Evolutionary conservation across 768 basidiomycete species (phyloP), one percentile per base, ranked within the genome.

Genomic region (Boletellus sp.): DNA sequence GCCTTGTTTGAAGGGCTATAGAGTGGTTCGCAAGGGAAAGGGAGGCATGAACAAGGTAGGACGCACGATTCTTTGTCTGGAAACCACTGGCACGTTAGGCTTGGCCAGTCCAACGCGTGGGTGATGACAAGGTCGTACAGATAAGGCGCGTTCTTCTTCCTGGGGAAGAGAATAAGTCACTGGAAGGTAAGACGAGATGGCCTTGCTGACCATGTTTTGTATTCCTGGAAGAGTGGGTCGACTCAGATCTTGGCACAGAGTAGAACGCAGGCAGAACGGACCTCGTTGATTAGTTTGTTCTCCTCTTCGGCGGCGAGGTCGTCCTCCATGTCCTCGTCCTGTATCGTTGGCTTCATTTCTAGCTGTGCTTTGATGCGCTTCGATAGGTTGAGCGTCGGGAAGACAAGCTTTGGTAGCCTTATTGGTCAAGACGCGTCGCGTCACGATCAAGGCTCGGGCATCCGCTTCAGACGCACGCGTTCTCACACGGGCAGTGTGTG

Each of bases 61-160:
- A 70, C 90, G 63, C 59, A 94, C 94, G 83, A 81, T 71, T 97
- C 91, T 69, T 84, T 87, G 76, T 99, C 96, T 0, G 96, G 96
- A 69, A 99, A 90, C 96, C 96, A 99, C 72, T 98, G 96, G 67
- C 91, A 94, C 5, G 96, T 99, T 63, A 99, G 67, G 62, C 87
- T 92, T 17, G 96, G 96, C 96, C 96, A 99, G 70, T 96, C 93
- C 43, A 98, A 78, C 28, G 95, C 95, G 66, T 98, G 95, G 1
- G 95, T 97, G 61, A 99, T 87, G 56, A 99, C 91, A 20, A 95
- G 78, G 70, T 99, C 96, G 69, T 99, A 99, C 13, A 98, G 81
- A 72, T 95, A 98, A 12, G 94, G 95, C 46, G 94, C 92, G 71
- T 94, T 95, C 74, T 93, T 93, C 78, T 93, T 93, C 90, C 90